phyloP scores from a whole-genome alignment of 2,329 filamentous ascomycete species.

The Paradendryphiella salina region DNA sequence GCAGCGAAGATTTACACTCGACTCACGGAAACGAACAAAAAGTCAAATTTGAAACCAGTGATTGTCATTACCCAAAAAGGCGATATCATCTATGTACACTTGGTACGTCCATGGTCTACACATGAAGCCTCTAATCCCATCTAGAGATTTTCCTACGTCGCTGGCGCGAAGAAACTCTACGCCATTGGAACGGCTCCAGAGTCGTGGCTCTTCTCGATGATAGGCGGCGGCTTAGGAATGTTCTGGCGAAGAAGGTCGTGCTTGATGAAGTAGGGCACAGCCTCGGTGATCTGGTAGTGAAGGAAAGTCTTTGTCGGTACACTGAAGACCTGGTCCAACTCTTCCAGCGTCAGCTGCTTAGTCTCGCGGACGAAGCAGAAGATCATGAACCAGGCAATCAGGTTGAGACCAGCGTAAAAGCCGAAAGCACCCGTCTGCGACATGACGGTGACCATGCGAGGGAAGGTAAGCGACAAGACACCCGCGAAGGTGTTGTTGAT shows the following conservation, averaged over 20 bases:
- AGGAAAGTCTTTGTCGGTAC: conserved; percentile 45
- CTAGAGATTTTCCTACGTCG: too few species aligned
- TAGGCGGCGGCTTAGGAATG: conserved; percentile 45
- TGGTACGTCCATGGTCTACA: too few species aligned
- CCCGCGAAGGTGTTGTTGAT: conserved; percentile 52
- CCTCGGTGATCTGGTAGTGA: conserved; percentile 45
- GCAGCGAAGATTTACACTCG: too few species aligned
- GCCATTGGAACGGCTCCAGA: conserved; percentile 1
- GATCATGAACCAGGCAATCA: conserved; percentile 47
- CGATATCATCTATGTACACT: too few species aligned
- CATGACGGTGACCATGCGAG: conserved; percentile 47
- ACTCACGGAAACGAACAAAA: too few species aligned
- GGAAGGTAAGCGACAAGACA: conserved; percentile 46
- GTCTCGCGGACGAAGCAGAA: conserved; percentile 48
- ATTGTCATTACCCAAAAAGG: too few species aligned
- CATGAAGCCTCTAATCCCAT: too few species aligned
- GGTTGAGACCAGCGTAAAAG: conserved; percentile 49
- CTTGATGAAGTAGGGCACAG: conserved; percentile 51
- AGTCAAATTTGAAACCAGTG: too few species aligned
- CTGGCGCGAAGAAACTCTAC: background rate
- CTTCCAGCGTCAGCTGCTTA: conserved; percentile 47
- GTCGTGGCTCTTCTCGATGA: conserved; percentile 40
- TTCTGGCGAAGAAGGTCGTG: conserved; percentile 46
- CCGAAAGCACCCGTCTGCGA: conserved; percentile 46
- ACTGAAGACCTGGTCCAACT: conserved; percentile 44